phyloP scores from a whole-genome alignment of 208 protist species.

The Trypanosoma cruzi region DNA sequence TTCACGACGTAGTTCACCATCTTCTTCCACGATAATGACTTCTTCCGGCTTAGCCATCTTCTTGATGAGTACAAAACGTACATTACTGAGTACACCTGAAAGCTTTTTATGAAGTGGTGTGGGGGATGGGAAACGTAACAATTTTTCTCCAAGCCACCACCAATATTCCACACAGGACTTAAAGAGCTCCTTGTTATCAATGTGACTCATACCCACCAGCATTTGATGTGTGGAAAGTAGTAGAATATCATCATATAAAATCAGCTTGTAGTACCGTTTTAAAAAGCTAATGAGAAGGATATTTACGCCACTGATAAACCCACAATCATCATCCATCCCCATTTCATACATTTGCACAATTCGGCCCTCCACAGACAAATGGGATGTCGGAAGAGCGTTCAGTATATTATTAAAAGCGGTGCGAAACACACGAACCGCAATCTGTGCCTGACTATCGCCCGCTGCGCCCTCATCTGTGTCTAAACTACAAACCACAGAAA shows the following conservation, averaged over 20 bases:
- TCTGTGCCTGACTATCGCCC: constrained; percentile 63
- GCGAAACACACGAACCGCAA: constrained; percentile 72
- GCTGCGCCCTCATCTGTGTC: constrained; percentile 35
- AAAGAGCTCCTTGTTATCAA: constrained; percentile 98
- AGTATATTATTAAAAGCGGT: constrained; percentile 67
- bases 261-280: constrained; percentile 77
- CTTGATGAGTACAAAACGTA: constrained; percentile 96
- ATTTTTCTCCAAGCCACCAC: constrained; percentile 87
- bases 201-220: constrained; percentile 94
- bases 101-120: constrained; percentile 66
- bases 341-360: constrained; percentile 69
- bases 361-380: constrained; percentile 62
- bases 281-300: constrained; percentile 96
- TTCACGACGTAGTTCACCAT: constrained; percentile 97
- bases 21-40: constrained; percentile 98
- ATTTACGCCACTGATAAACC: constrained; percentile 91
- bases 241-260: constrained; percentile 90
- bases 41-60: constrained; percentile 99
- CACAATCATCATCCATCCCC: constrained; percentile 54
- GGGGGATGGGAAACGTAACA: constrained; percentile 45
- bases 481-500: constrained; percentile 72
- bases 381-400: constrained; percentile 63
- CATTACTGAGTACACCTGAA: constrained; percentile 75
- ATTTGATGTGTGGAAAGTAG: constrained; percentile 88
- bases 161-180: constrained; percentile 99